Evolutionary conservation across 2,329 filamentous ascomycete species (phyloP), one percentile per base, ranked within the genome.

Genomic region (Aspergillus oerlinghausenensis): DNA sequence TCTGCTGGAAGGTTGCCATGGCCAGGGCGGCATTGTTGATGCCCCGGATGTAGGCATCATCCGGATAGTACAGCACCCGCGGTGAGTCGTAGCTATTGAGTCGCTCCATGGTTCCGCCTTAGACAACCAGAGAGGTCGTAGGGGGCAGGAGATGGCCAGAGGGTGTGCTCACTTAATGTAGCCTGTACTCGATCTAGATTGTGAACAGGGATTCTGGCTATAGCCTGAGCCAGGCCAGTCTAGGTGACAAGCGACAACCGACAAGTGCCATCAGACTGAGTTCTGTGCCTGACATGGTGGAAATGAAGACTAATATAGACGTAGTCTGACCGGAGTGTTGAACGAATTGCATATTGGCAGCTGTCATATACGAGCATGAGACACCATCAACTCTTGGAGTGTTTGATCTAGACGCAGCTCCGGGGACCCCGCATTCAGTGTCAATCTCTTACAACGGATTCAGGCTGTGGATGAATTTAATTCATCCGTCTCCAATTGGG

Each of bases 11-110:
- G 5, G 67, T 64, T 0, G 71, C 71, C 49, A 70, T 65, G 2
- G 70, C 67, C 35, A 74, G 58, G 7, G 69, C 71, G 1, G 68
- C 67, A 60, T 68, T 68, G 45, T 57, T 56, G 21, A 67, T 66
- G 2, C 56, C 57, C 47, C 55, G 58, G 52, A 65, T 40, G 19
- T 59, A 54, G 21, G 57, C 58, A 29, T 65, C 57, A 19, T 53
- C 56, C 42, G 42, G 42, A 6, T 45, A 45, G 42, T 45, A 45
- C 42, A 45, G 19, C 8, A 21, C 21, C 42, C 6, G n/a, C 42
- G 19, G 19, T 23, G 42, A 23, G 19, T 23, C 42, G n/a, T 45
- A 8, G 42, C n/a, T 19, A 11, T 45, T 23, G 42, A 45, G 42
- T 19, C 42, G 42, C 42, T 45, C n/a, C 42, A 45, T 45, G 19